Percentiles rank a stretch among this genome's conserved stretches.
Evolutionary conservation across 805 yeast genomes (phyloP).

Genomic region (Yarrowia divulgata): DNA sequence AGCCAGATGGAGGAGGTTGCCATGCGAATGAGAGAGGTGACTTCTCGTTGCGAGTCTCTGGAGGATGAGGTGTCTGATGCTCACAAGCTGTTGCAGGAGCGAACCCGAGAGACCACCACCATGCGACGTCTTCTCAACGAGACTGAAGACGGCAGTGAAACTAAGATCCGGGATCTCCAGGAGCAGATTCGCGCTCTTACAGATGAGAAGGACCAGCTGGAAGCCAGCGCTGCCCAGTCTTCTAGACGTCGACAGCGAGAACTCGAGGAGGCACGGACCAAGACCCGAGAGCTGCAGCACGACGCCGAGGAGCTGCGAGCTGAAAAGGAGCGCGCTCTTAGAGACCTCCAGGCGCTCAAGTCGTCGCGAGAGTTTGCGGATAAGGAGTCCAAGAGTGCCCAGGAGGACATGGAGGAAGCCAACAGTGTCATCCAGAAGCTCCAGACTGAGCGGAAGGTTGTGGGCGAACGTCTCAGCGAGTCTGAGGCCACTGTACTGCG

Average conservation of each 20-base stretch:
- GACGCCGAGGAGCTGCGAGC: constrained; percentile 49
- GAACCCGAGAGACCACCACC: constrained; percentile 77
- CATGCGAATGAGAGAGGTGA: constrained; percentile 71
- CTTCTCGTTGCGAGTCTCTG: constrained; percentile 64
- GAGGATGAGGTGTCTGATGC: constrained; percentile 86
- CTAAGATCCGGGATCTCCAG: constrained; percentile 62
- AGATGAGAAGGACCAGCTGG: constrained; percentile 70
- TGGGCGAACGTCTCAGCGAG: constrained; percentile 47
- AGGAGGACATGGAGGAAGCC: constrained; percentile 43
- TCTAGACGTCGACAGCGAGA: constrained; percentile 69
- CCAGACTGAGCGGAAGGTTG: constrained; percentile 44
- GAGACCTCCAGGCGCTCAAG: constrained; percentile 44
- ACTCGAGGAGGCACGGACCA: constrained; percentile 64
- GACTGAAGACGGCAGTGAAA: constrained; percentile 64
- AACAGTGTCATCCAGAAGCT: constrained; percentile 42
- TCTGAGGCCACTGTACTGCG: constrained; percentile 48
- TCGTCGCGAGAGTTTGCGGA: constrained; percentile 46
- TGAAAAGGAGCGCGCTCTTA: constrained; percentile 48
- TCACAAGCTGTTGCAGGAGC: constrained; percentile 74
- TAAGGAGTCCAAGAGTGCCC: constrained; percentile 44
- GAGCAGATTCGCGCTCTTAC: constrained; percentile 58
- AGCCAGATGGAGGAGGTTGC: constrained; percentile 51
- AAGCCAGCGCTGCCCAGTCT: constrained; percentile 58
- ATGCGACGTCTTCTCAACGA: constrained; percentile 74
- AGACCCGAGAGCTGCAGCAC: constrained; percentile 54